Base-by-base conservation (phyloP, 805 yeast genomes). In the Metahyphopichia silvanorum region DNA sequence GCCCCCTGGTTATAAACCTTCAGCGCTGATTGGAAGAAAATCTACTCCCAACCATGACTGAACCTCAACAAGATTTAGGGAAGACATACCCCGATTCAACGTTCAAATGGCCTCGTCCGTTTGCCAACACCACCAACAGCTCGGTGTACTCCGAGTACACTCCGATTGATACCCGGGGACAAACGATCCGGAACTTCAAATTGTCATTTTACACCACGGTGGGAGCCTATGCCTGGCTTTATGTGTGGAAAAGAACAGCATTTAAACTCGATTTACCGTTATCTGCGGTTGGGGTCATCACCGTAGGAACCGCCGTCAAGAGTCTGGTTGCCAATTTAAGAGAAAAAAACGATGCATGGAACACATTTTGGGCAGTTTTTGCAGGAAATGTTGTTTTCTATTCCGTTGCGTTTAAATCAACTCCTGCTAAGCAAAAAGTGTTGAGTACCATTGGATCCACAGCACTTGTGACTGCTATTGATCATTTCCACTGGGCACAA, bases 301-400 rank as follows among this genome's bases (percentile, higher is more conserved):
- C 77, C 9, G 68, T 68, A 15, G 77, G 79, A 27, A 67, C 76
- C 18, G 71, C 76, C 42, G 55, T 74, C 26, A 62, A 56, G 47
- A 68, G 69, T 18, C 64, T 74, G 16, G 41, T 74, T 21, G 67
- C 82, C 41, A 81, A 82, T 55, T 56, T 82, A 46, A 68, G 85
- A 49, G 78, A 76, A 53, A 70, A 66, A 50, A 77, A 76, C 47
- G 84, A 80, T 48, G 79, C 78, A 11, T 60, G 75, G 63, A 81
- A 79, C 55, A 71, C 76, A 13, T 71, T 77, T 47, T 78, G 85
- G 83, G 75, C 76, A 13, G 83, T 78, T 37, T 72, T 73, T 26
- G 53, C 71, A 25, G 71, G 67, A 38, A 75, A 72, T 49, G 53
- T 71, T 46, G 62, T 63, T 15, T 60, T 62, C 35, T 60, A 77